phyloP scores from a whole-genome alignment of 1,139 yeast genomes.

The Scheffersomyces lignicola region DNA sequence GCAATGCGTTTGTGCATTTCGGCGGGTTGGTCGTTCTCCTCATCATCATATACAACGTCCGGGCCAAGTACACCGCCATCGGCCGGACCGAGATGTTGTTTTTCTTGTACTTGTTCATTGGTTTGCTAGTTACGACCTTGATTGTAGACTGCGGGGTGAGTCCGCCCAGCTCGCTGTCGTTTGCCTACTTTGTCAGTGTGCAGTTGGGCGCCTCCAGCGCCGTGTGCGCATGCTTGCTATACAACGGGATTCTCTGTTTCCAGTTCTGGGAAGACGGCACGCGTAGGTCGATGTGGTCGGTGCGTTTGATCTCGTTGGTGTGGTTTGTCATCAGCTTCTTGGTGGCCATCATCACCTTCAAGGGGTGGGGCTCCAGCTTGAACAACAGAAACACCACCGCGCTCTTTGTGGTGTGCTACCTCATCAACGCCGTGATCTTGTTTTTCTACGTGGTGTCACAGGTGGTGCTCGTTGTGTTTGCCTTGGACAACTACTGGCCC shows the following conservation, averaged over 20 bases:
- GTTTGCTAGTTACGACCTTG: slow-evolving; percentile 61
- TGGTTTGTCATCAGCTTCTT: slow-evolving; percentile 68
- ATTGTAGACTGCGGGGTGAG: slow-evolving; percentile 91
- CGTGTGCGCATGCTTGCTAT: slow-evolving; percentile 64
- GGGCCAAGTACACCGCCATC: slow-evolving; percentile 88
- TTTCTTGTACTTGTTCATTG: slow-evolving; percentile 62
- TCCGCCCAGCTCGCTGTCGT: slow-evolving; percentile 76
- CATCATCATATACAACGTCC: slow-evolving; percentile 74
- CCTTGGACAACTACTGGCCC: slow-evolving; percentile 82
- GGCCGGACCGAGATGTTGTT: slow-evolving; percentile 85
- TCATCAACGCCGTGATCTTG: slow-evolving; percentile 68
- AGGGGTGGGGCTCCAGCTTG: slow-evolving; percentile 57
- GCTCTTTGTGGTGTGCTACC: slow-evolving; percentile 66
- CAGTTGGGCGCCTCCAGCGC: slow-evolving; percentile 78
- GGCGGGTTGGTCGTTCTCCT: slow-evolving; percentile 65
- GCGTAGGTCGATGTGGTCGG: slow-evolving; percentile 54
- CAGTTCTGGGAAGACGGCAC: slow-evolving; percentile 96
- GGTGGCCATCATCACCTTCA: slow-evolving; percentile 69
- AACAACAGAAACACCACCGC: slow-evolving; percentile 52
- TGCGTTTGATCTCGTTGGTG: slow-evolving; percentile 47
- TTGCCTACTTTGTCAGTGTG: slow-evolving; percentile 78
- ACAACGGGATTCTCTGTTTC: slow-evolving; percentile 78
- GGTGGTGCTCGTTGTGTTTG: slow-evolving; percentile 63
- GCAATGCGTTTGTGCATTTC: slow-evolving; percentile 82
- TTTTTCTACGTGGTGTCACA: slow-evolving; percentile 68